A percentile compares a stretch with the other conserved stretches of the same genome.
Conservation (phyloP, 495 filamentous ascomycete genomes). For the Corynascus novoguineensis region DNA sequence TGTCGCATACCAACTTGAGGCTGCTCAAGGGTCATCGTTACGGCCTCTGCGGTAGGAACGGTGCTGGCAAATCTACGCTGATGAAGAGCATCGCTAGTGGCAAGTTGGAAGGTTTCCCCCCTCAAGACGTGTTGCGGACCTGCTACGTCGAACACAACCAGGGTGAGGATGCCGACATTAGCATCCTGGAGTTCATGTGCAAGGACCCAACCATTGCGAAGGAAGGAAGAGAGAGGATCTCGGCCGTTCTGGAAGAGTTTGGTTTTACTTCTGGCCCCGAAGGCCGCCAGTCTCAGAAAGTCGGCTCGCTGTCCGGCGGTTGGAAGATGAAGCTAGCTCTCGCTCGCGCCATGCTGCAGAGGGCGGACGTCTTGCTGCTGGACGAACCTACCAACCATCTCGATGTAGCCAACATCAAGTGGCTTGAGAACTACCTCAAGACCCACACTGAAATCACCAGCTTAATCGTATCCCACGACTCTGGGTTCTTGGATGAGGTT, state of each 20-base stretch:
- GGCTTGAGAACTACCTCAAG: slow-evolving; percentile 94
- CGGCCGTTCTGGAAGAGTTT: slow-evolving; percentile 76
- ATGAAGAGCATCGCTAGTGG: slow-evolving; percentile 95
- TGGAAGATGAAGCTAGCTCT: slow-evolving; percentile 99
- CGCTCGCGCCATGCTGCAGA: slow-evolving; percentile 92
- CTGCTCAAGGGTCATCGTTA: slow-evolving; percentile 95
- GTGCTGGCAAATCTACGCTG: slow-evolving; percentile 94
- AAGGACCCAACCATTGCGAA: slow-evolving; percentile 76
- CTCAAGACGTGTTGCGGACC: slow-evolving; percentile 81
- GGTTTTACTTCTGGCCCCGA: slow-evolving; percentile 88
- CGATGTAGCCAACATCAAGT: slow-evolving; percentile 92
- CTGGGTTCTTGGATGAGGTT: slow-evolving; percentile 90
- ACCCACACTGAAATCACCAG: slow-evolving; percentile 93
- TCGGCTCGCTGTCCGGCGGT: slow-evolving; percentile 94
- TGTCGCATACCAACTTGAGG: slow-evolving; percentile 92
- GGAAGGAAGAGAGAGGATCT: slow-evolving; percentile 74
- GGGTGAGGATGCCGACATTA: slow-evolving; percentile 92
- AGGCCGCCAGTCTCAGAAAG: slow-evolving; percentile 77
- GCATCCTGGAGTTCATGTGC: slow-evolving; percentile 82
- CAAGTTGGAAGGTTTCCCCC: slow-evolving; percentile 95
- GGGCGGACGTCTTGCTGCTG: slow-evolving; percentile 88
- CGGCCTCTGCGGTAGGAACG: slow-evolving; percentile 93
- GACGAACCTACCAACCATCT: slow-evolving; percentile 99
- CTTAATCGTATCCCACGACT: slow-evolving; percentile 97
- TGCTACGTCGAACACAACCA: slow-evolving; percentile 99